Conservation (phyloP, 805 yeast genomes). For the Kazachstania taianensis region DNA sequence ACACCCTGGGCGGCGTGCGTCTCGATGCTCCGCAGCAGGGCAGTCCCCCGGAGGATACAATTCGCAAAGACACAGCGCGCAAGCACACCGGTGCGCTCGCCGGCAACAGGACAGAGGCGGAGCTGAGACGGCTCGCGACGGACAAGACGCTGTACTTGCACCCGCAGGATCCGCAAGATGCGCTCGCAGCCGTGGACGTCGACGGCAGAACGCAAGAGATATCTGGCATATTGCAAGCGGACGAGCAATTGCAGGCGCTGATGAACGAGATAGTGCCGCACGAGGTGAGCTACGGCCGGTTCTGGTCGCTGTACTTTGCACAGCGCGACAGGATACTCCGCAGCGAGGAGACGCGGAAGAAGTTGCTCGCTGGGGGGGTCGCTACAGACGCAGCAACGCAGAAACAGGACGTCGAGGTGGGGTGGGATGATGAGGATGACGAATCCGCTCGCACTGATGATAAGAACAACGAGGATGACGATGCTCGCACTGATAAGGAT, state of each 20-base stretch:
- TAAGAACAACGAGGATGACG: slow-evolving; percentile 6
- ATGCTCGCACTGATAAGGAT: slow-evolving; percentile 18
- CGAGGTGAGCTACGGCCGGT: slow-evolving; percentile 43
- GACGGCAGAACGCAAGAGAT: slow-evolving; percentile 44
- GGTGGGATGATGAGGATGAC: slow-evolving; percentile 16
- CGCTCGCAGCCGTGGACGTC: slow-evolving; percentile 30
- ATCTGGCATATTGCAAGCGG: slow-evolving; percentile 35
- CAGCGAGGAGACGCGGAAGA: slow-evolving; percentile 58
- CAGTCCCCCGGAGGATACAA: slow-evolving; percentile 10
- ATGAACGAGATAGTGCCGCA: slow-evolving; percentile 62
- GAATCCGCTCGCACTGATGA: slow-evolving; percentile 1
- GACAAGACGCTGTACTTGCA: slow-evolving; percentile 37
- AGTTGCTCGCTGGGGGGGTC: slow-evolving; percentile 40
- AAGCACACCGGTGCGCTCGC: slow-evolving; percentile 31
- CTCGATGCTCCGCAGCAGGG: slow-evolving; percentile 9
- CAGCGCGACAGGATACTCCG: slow-evolving; percentile 42
- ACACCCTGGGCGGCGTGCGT: background rate
- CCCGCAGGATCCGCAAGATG: slow-evolving; percentile 12
- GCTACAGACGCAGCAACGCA: slow-evolving; percentile 28
- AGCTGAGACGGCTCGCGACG: slow-evolving; percentile 44
- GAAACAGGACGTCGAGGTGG: slow-evolving; percentile 28
- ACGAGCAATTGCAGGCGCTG: slow-evolving; percentile 43
- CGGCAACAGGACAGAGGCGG: slow-evolving; percentile 54
- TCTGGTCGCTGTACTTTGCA: slow-evolving; percentile 68
- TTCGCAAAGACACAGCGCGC: slow-evolving; percentile 17